Conservation (phyloP, 495 filamentous ascomycete genomes). For the Penicillium turbatum region DNA sequence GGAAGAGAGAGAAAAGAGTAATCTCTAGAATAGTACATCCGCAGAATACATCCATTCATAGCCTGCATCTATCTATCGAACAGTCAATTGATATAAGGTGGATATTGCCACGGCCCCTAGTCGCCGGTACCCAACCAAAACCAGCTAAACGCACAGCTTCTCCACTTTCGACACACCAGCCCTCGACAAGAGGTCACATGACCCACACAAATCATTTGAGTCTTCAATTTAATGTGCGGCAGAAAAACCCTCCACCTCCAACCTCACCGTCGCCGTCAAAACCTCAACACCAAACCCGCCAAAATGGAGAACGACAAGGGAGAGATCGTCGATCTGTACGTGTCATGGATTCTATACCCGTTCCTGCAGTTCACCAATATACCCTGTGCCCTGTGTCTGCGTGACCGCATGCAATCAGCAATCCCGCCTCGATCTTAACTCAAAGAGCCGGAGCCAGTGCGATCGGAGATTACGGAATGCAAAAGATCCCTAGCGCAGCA, state of each 20-base stretch:
- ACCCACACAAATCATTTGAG: conserved; percentile 44
- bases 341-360: conserved; percentile 16
- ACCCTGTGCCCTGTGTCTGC: conserved; percentile 18
- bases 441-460: conserved; percentile 2
- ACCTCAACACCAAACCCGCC: conserved; percentile 42
- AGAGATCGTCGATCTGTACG: conserved; percentile 98
- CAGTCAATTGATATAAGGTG: not conserved
- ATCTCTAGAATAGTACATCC: conserved; percentile 23
- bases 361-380: conserved; percentile 8
- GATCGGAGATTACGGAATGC: not conserved
- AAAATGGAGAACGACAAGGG: conserved; percentile 97
- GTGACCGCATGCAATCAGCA: conserved; percentile 14
- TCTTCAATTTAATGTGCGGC: conserved; percentile 25
- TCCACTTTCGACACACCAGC: conserved; percentile 22
- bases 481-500: not conserved
- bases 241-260: conserved; percentile 31
- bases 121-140: not conserved
- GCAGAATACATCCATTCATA: no score
- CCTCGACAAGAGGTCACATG: conserved; percentile 49
- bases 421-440: conserved; percentile 3
- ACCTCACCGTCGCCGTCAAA: conserved; percentile 42
- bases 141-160: conserved; percentile 12
- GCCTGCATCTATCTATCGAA: not conserved
- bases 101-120: conserved; percentile 25
- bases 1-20: conserved; percentile 27